These are phyloP conservation scores for Noccaea caerulescens DNA, from an alignment of 345 rosid species.

Conservation along the genomic window DNA sequence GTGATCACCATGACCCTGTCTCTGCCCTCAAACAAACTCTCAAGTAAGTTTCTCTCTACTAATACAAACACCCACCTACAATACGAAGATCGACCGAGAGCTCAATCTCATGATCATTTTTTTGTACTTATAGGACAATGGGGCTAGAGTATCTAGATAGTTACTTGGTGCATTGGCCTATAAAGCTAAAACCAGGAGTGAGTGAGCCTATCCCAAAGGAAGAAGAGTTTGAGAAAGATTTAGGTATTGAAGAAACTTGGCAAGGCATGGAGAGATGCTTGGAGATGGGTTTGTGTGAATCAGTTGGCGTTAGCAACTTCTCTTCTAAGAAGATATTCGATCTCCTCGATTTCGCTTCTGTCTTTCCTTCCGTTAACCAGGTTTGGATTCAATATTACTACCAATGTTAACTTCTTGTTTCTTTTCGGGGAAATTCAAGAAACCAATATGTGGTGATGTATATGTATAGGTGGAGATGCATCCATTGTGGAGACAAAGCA, in stretches of 20 bases:
- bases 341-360: slow-evolving; percentile 65
- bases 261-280: slow-evolving; percentile 80
- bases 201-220: slow-evolving; percentile 58
- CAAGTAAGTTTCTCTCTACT: slow-evolving; percentile 29
- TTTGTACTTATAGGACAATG: slow-evolving; percentile 49
- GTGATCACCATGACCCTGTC: slow-evolving; percentile 81
- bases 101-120: slow-evolving; percentile 14
- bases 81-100: not conserved
- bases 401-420: slow-evolving; percentile 22
- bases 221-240: slow-evolving; percentile 63
- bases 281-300: slow-evolving; percentile 66
- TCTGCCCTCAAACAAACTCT: slow-evolving; percentile 71
- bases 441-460: slow-evolving; percentile 2
- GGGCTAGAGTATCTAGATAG: slow-evolving; percentile 76
- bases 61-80: not conserved
- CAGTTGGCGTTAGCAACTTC: slow-evolving; percentile 93
- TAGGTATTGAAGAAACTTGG: slow-evolving; percentile 81
- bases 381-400: slow-evolving; percentile 20
- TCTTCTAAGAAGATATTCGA: slow-evolving; percentile 61
- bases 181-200: slow-evolving; percentile 76
- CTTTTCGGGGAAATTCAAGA: not conserved
- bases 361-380: slow-evolving; percentile 80
- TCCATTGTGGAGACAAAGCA: slow-evolving; percentile 86
- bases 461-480: slow-evolving; percentile 85
- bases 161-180: slow-evolving; percentile 96